phyloP scores from a whole-genome alignment of 192 early-diverging fungal genomes.

The Ambispora gerdemannii region DNA sequence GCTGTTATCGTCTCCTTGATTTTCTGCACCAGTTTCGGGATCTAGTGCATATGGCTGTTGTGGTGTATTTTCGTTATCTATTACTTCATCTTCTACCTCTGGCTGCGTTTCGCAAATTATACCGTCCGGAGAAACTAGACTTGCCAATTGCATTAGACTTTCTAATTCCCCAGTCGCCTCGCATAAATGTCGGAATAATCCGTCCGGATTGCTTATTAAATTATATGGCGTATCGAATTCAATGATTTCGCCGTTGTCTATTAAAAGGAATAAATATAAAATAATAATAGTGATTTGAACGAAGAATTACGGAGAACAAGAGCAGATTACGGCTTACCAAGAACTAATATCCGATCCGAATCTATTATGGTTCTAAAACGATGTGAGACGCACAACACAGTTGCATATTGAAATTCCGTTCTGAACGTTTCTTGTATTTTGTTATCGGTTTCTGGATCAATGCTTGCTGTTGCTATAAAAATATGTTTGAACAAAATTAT shows the following conservation, averaged over 20 bases:
- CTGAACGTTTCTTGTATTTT: slow-evolving; percentile 59
- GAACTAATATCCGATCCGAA: slow-evolving; percentile 73
- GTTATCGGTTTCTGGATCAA: slow-evolving; percentile 59
- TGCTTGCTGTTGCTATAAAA: slow-evolving; percentile 58
- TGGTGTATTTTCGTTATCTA: background rate
- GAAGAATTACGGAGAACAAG: slow-evolving; percentile 27
- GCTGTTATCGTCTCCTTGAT: background rate
- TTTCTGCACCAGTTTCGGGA: background rate
- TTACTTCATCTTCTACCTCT: background rate
- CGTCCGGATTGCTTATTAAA: slow-evolving; percentile 59
- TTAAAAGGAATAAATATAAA: background rate
- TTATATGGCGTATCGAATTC: slow-evolving; percentile 80
- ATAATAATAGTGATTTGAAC: background rate
- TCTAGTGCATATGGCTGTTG: background rate
- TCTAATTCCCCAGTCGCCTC: slow-evolving; percentile 80
- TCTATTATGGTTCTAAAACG: slow-evolving; percentile 61
- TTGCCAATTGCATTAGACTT: slow-evolving; percentile 58
- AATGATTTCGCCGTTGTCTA: slow-evolving; percentile 68
- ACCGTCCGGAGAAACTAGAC: slow-evolving; percentile 27
- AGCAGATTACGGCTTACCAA: slow-evolving; percentile 51
- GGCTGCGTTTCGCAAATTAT: too few relatives aligned
- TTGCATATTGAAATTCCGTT: slow-evolving; percentile 53
- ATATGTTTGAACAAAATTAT: slow-evolving; percentile 1
- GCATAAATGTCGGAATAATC: slow-evolving; percentile 74
- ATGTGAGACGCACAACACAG: slow-evolving; percentile 62